Evolutionary conservation across 768 basidiomycete genomes (phyloP).

Genomic region (Podaxis sp.): DNA sequence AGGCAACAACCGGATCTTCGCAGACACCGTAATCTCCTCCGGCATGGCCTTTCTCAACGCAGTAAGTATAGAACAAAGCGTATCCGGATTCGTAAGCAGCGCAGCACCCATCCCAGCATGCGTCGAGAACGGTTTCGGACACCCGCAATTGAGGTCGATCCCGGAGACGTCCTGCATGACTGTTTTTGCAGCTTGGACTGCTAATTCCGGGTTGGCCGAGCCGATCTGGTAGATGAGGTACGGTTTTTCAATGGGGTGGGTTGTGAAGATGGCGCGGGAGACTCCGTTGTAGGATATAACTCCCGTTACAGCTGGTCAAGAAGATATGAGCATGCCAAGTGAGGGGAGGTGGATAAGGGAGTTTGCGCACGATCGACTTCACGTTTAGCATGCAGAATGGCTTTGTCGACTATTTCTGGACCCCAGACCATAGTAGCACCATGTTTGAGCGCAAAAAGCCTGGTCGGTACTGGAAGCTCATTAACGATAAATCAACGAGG

Average conservation of each 20-base stretch:
- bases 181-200: slow-evolving; percentile 84
- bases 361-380: slow-evolving; percentile 75
- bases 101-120: slow-evolving; percentile 97
- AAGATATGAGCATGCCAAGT: not conserved
- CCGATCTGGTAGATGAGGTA: slow-evolving; percentile 96
- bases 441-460: slow-evolving; percentile 84
- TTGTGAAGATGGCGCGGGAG: slow-evolving; percentile 82
- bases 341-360: not conserved
- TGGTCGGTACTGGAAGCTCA: slow-evolving; percentile 64
- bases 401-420: slow-evolving; percentile 95
- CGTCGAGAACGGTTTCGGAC: slow-evolving; percentile 94
- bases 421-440: slow-evolving; percentile 95
- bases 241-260: slow-evolving; percentile 92
- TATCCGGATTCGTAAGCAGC: slow-evolving; percentile 84
- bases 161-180: slow-evolving; percentile 90
- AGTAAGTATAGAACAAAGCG: slow-evolving; percentile 83
- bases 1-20: slow-evolving; percentile 88
- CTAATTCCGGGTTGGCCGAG: slow-evolving; percentile 82
- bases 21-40: slow-evolving; percentile 80
- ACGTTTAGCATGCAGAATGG: slow-evolving; percentile 81
- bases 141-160: slow-evolving; percentile 96
- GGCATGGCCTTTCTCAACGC: slow-evolving; percentile 72
- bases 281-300: slow-evolving; percentile 84
- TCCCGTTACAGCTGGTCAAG: slow-evolving; percentile 66
- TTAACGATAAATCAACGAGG: slow-evolving; percentile 13